phyloP scores from a whole-genome alignment of 2,329 filamentous ascomycete species.

The Fonsecaea monophora region DNA sequence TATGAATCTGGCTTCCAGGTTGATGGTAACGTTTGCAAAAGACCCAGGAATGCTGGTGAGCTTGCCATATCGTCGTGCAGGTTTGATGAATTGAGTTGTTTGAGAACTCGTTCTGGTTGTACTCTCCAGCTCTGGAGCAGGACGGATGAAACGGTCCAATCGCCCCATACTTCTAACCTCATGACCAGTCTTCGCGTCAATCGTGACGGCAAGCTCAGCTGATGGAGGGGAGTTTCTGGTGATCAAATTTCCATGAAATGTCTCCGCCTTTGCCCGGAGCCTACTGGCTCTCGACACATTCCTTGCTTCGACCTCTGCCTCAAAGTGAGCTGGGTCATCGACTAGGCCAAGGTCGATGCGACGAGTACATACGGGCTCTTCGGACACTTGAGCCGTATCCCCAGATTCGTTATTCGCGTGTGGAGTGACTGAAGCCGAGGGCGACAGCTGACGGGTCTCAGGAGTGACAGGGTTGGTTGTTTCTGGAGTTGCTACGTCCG shows the following conservation, averaged over 20 bases:
- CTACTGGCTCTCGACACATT: conserved; percentile 37
- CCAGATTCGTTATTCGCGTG: conserved; percentile 35
- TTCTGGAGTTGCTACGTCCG: conserved; percentile 43
- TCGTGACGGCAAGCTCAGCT: conserved; percentile 49
- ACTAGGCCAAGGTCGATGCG: conserved; percentile 48
- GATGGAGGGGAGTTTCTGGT: conserved; percentile 17
- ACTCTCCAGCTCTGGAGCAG: conserved; percentile 18
- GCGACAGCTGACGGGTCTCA: conserved; percentile 44
- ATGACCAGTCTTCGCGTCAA: conserved; percentile 53
- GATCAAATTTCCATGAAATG: conserved; percentile 29
- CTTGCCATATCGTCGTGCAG: conserved; percentile 63
- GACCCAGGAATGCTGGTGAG: conserved; percentile 72
- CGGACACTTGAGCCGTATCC: conserved; percentile 39
- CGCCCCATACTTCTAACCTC: conserved; percentile 37
- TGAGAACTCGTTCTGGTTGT: conserved; percentile 25
- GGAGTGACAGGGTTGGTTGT: conserved; percentile 45
- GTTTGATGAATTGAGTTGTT: conserved; percentile 44
- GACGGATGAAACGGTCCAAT: conserved; percentile 35
- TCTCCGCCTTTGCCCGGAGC: conserved; percentile 35
- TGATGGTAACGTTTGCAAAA: conserved; percentile 66
- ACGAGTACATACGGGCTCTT: conserved; percentile 43
- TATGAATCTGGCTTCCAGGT: conserved; percentile 70
- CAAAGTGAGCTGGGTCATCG: conserved; percentile 34
- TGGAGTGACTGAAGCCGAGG: conserved; percentile 28
- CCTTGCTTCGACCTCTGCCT: conserved; percentile 33